These are phyloP conservation scores for Chrysoporthe cubensis DNA, from an alignment of 2,329 filamentous ascomycete species.

Conservation along the genomic window DNA sequence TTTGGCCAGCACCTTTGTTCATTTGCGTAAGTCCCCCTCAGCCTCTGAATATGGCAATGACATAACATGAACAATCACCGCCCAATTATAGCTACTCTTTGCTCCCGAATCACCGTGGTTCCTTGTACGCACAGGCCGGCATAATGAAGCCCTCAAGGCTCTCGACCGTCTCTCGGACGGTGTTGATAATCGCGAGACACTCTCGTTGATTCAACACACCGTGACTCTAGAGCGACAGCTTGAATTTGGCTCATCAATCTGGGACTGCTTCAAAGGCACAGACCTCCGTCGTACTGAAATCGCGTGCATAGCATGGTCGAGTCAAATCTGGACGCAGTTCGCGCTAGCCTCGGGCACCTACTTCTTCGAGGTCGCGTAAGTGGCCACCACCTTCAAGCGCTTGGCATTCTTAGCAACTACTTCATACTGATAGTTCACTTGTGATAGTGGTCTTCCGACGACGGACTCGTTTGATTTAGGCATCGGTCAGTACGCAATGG, in stretches of 20 bases:
- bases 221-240: neutral
- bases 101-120: slow-evolving; percentile 51
- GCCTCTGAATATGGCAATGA: neutral
- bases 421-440: neutral
- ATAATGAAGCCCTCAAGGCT: slow-evolving; percentile 43
- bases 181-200: slow-evolving; percentile 11
- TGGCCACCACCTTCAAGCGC: neutral
- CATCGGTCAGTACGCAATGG: slow-evolving; percentile 16
- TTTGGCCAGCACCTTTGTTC: slow-evolving; percentile 46
- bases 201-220: slow-evolving; percentile 15
- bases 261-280: slow-evolving; percentile 33
- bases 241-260: neutral
- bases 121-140: slow-evolving; percentile 44
- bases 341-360: slow-evolving; percentile 17
- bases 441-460: neutral
- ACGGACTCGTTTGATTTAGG: slow-evolving; percentile 12
- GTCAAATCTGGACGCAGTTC: slow-evolving; percentile 18
- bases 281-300: slow-evolving; percentile 34
- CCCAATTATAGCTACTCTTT: slow-evolving; percentile 42
- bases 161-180: slow-evolving; percentile 47
- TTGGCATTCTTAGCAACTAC: neutral
- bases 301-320: slow-evolving; percentile 40
- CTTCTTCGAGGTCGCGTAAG: slow-evolving; percentile 16
- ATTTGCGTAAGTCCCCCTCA: neutral
- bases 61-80: neutral